Percentiles rank a stretch among this genome's conserved stretches.
Conservation (phyloP, 2,329 filamentous ascomycete genomes). For the Cladosporium austrohemisphaericum region DNA sequence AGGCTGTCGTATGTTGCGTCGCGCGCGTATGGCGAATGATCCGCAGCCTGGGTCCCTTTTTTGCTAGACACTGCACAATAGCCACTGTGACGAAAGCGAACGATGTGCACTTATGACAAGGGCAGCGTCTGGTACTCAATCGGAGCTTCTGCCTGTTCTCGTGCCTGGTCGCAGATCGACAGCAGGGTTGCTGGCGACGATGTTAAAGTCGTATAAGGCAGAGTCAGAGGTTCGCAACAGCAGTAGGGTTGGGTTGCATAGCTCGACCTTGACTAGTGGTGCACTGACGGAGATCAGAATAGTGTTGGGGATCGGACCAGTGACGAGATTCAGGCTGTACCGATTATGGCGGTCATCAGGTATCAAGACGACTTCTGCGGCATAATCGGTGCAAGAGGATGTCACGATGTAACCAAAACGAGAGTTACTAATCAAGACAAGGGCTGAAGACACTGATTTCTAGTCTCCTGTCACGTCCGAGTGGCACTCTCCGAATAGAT, state of each 20-base stretch:
- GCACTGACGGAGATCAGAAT: neutral
- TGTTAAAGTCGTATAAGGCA: neutral
- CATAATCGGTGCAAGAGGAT: too few relatives aligned
- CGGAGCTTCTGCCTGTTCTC: constrained; percentile 30
- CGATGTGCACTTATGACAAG: constrained; percentile 25
- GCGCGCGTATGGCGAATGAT: constrained; percentile 8
- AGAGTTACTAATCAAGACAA: too few relatives aligned
- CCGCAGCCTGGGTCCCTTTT: constrained; percentile 18
- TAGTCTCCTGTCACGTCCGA: neutral
- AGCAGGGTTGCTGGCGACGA: constrained; percentile 7
- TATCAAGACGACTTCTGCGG: neutral
- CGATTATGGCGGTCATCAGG: neutral
- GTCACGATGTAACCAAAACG: too few relatives aligned
- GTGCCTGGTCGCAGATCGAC: constrained; percentile 12
- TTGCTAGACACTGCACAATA: constrained; percentile 23
- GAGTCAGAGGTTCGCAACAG: constrained; percentile 6
- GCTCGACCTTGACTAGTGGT: neutral
- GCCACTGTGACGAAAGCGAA: constrained; percentile 23
- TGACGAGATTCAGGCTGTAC: constrained; percentile 4
- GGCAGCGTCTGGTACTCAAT: constrained; percentile 30
- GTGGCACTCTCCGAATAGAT: constrained; percentile 4
- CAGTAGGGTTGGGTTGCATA: constrained; percentile 6
- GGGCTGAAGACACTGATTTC: too few relatives aligned
- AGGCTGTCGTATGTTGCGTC: constrained; percentile 16
- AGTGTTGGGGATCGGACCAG: constrained; percentile 1